Evolutionary conservation across 495 filamentous ascomycete genomes (phyloP).

Genomic region (Trichocladium uniseriatum): DNA sequence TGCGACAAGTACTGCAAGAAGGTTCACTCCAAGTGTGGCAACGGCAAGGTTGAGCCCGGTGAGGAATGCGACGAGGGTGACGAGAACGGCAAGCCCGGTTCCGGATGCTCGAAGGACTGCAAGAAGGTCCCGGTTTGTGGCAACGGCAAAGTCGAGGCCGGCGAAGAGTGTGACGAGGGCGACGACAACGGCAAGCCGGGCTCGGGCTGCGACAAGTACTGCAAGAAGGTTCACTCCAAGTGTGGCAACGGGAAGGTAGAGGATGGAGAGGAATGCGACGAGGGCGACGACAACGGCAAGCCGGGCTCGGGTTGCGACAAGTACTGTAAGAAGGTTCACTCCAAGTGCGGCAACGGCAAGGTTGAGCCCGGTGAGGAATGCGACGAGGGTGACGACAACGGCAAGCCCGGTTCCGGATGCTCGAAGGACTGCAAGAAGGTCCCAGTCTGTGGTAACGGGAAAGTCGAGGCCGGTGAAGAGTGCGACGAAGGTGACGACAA

Average conservation of each 20-base stretch:
- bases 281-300: slow-evolving; percentile 9
- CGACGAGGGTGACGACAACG: slow-evolving; percentile 1
- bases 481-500: slow-evolving; percentile 8
- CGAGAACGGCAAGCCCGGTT: slow-evolving; percentile 9
- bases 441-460: slow-evolving; percentile 9
- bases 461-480: not conserved
- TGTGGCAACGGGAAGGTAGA: slow-evolving; percentile 12
- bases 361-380: slow-evolving; percentile 8
- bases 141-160: slow-evolving; percentile 1
- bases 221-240: not conserved
- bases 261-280: slow-evolving; percentile 10
- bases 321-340: slow-evolving; percentile 5
- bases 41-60: slow-evolving; percentile 4
- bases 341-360: slow-evolving; percentile 1
- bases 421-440: not conserved
- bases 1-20: slow-evolving; percentile 5
- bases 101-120: slow-evolving; percentile 4
- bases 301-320: slow-evolving; percentile 5
- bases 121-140: too few species aligned
- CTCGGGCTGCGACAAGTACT: slow-evolving; percentile 5
- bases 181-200: slow-evolving; percentile 4
- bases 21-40: slow-evolving; percentile 6
- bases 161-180: slow-evolving; percentile 7
- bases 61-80: too few species aligned
- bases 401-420: not conserved